phyloP scores from a whole-genome alignment of 768 basidiomycete species.

The Collybia nuda region DNA sequence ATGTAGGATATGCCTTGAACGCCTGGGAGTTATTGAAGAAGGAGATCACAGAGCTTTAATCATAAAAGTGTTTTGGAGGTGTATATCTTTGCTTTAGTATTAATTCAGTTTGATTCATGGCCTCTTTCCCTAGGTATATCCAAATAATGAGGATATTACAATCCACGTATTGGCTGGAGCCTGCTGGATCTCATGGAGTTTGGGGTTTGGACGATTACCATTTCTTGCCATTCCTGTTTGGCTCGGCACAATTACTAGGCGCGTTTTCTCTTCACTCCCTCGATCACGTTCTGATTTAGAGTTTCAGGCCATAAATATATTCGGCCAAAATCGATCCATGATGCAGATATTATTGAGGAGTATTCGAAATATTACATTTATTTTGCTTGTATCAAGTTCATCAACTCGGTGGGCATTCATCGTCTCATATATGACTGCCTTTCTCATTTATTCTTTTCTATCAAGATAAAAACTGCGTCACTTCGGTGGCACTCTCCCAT shows the following conservation, averaged over 20 bases:
- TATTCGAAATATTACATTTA: conserved; percentile 95
- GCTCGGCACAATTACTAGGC: conserved; percentile 77
- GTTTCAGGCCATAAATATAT: conserved; percentile 81
- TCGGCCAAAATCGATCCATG: conserved; percentile 89
- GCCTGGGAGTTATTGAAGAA: conserved; percentile 59
- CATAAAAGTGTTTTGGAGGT: conserved; percentile 88
- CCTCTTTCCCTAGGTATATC: conserved; percentile 69
- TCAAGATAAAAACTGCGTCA: conserved; percentile 91
- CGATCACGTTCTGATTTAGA: not conserved
- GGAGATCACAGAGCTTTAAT: conserved; percentile 78
- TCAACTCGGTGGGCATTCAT: conserved; percentile 72
- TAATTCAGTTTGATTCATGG: not conserved
- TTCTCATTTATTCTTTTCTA: too few species aligned
- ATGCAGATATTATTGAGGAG: conserved; percentile 88
- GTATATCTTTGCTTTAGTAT: conserved; percentile 11
- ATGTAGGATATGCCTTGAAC: conserved; percentile 75
- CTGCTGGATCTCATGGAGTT: conserved; percentile 98
- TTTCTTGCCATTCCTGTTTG: conserved; percentile 90
- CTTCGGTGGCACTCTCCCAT: conserved; percentile 98
- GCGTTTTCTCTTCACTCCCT: not conserved
- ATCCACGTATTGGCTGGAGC: conserved; percentile 95
- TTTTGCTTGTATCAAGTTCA: conserved; percentile 92
- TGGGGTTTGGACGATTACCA: conserved; percentile 98
- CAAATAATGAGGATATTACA: conserved; percentile 84
- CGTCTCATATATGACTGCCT: not conserved